A percentile compares a stretch with the other conserved stretches of the same genome.
phyloP scores from a whole-genome alignment of 192 early-diverging fungal species.

The Jimgerdemannia lactiflua region DNA sequence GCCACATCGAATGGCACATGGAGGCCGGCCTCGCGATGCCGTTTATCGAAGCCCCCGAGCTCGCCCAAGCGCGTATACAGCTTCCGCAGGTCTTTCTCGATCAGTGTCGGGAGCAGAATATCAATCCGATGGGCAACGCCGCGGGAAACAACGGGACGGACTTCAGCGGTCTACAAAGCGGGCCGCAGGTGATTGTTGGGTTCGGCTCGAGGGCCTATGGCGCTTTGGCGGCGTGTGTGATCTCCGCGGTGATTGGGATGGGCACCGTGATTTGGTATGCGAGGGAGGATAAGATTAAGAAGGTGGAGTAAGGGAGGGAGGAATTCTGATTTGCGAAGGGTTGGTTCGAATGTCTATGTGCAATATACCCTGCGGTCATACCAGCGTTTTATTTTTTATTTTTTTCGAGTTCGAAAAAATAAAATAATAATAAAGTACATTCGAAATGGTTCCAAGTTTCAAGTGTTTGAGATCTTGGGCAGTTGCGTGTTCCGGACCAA shows the following conservation, averaged over 20 bases:
- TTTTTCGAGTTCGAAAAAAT: too few relatives aligned
- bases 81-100: conserved; percentile 58
- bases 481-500: too few relatives aligned
- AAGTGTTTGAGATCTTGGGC: too few relatives aligned
- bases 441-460: too few relatives aligned
- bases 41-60: conserved; percentile 71
- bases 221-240: conserved; percentile 65
- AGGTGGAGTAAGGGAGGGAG: neutral
- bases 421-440: too few relatives aligned
- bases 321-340: too few relatives aligned
- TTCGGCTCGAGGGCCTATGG: conserved; percentile 69
- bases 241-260: conserved; percentile 74
- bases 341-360: too few relatives aligned
- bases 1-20: conserved; percentile 17
- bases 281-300: neutral
- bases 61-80: conserved; percentile 45
- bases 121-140: conserved; percentile 65
- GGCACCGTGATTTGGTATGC: conserved; percentile 76
- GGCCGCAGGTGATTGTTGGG: conserved; percentile 49
- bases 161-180: conserved; percentile 51
- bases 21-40: conserved; percentile 67
- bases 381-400: too few relatives aligned
- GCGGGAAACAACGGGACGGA: conserved; percentile 67
- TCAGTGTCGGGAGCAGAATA: conserved; percentile 59
- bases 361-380: too few relatives aligned